Percentiles rank a stretch among this genome's conserved stretches.
Evolutionary conservation across 108 stramenopile species (phyloP).

Genomic region (Phaeodactylum tricornutum): DNA sequence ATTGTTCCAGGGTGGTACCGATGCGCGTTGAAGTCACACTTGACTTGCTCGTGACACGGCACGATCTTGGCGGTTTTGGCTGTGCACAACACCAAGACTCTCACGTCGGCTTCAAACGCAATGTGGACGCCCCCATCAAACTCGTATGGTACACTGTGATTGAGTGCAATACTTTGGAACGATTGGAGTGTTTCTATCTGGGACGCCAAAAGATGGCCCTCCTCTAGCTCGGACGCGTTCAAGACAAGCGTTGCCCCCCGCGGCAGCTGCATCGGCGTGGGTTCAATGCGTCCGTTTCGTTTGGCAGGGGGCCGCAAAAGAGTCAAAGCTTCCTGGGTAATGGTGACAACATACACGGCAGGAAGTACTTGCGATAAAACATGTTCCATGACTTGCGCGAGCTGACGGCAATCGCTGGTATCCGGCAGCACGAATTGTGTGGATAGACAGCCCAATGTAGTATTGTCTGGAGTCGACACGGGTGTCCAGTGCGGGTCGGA

Average conservation of each 20-base stretch:
- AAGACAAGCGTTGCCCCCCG: conserved; percentile 25
- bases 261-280: conserved; percentile 35
- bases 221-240: conserved; percentile 5
- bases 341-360: conserved; percentile 14
- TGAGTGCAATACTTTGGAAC: background rate
- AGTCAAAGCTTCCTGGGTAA: background rate
- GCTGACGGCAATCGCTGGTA: background rate
- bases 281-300: conserved; percentile 17
- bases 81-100: conserved; percentile 35
- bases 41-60: background rate
- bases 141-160: conserved; percentile 24
- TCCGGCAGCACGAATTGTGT: conserved; percentile 19
- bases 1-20: too few species aligned
- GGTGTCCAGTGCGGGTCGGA: background rate
- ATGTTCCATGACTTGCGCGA: conserved; percentile 13
- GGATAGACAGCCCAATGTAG: conserved; percentile 41
- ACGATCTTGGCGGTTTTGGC: background rate
- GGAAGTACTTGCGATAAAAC: conserved; percentile 23
- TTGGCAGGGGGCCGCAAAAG: conserved; percentile 15
- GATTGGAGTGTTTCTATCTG: conserved; percentile 2
- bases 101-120: conserved; percentile 47
- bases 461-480: conserved; percentile 5
- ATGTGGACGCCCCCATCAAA: conserved; percentile 38
- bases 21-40: background rate
- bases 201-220: background rate